Base-by-base conservation (phyloP, 139 green algal species). In the Diplosphaera chodatii region DNA sequence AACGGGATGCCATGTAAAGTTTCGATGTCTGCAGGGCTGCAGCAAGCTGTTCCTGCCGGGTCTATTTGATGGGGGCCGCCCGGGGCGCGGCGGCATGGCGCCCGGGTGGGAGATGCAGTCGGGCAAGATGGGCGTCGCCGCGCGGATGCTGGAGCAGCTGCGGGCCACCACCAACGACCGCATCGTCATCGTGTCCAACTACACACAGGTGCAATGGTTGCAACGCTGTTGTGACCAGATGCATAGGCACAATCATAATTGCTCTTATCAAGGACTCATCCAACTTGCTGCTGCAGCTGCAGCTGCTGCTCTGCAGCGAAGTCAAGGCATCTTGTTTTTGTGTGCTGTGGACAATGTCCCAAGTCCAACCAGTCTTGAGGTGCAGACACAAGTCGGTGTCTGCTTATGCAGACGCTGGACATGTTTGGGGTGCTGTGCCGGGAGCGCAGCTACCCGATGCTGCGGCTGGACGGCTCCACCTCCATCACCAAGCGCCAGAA, bases 111-210 rank as follows among this genome's bases (percentile, higher is more conserved):
- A 93, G 79, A 21, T 69, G 28, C 73, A 88, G 56, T 86, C 77
- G 2, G 91, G 92, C 75, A 96, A 97, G 84, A 88, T 97, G 68
- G 71, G 80, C 13, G 81, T 99, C 65, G 79, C 96, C 55, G 88
- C 89, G 1, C 72, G 83, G 34, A 89, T 99, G 85, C 90, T 99
- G 79, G 71, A 75, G 15, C 27, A 90, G 66, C 83, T 99, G 74
- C 82, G 88, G n/a, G 64, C 68, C 1, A 77, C 87, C n/a, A 97
- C 91, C 20, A 71, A 79, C 22, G 95, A 99, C 85, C 75, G 72
- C 73, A 90, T 96, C 32, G 91, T 97, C 34, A 82, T 97, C 18
- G 95, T 99, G 20, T 92, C 79, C 68, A 99, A 99, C 84, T 95
- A 93, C 83, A 94, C 89, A 1, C 66, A 59, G 48, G 48, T 59